Conservation (phyloP, 768 basidiomycete species). For the Leccinum aurantiacum region DNA sequence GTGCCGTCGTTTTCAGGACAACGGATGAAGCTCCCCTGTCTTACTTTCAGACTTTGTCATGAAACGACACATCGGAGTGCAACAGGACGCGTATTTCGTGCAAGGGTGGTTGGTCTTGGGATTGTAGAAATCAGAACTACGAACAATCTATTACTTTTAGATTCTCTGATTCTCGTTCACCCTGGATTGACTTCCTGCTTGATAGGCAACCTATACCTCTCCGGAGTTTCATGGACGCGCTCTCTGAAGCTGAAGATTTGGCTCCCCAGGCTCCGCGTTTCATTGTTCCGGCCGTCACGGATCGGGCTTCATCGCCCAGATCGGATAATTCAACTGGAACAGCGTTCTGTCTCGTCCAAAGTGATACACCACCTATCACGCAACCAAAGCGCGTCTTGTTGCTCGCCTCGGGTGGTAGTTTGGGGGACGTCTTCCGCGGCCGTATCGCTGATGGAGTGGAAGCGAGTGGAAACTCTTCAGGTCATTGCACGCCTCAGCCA, state of each 20-base stretch:
- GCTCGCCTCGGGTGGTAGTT: too few relatives aligned
- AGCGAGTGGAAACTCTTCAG: neutral
- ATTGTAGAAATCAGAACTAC: neutral
- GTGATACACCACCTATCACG: too few relatives aligned
- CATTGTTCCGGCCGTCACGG: too few relatives aligned
- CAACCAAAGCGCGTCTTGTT: too few relatives aligned
- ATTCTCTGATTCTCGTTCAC: neutral
- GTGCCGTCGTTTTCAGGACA: neutral
- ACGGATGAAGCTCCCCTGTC: neutral
- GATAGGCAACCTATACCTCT: neutral
- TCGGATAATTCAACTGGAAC: too few relatives aligned
- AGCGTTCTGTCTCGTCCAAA: too few relatives aligned
- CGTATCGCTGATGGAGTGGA: neutral
- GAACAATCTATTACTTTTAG: neutral
- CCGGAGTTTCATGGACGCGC: neutral
- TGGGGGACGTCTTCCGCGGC: too few relatives aligned
- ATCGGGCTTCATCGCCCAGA: too few relatives aligned
- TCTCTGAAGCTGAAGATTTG: too few relatives aligned
- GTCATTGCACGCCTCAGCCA: constrained; percentile 1
- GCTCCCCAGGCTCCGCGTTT: too few relatives aligned
- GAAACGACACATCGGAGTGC: neutral
- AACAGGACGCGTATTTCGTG: neutral
- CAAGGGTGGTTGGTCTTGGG: neutral
- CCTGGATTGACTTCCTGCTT: neutral
- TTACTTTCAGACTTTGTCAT: neutral